These are phyloP conservation scores for Termitomyces sp. DNA, from an alignment of 768 basidiomycete species.

Conservation along the genomic window DNA sequence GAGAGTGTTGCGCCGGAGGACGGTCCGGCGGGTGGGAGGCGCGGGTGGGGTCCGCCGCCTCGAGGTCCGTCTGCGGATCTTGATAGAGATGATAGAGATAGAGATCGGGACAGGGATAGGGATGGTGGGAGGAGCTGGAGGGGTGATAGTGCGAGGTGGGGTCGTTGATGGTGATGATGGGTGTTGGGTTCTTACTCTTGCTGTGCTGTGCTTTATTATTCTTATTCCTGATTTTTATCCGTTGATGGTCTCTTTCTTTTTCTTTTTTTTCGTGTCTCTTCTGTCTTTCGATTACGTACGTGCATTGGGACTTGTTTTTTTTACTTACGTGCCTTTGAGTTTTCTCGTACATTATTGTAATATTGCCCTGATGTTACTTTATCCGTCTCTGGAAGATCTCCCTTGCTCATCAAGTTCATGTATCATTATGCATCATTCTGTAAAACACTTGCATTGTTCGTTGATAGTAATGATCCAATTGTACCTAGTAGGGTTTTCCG, in stretches of 20 bases:
- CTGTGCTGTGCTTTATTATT: slow-evolving; percentile 7
- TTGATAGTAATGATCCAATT: background rate
- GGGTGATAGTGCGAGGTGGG: slow-evolving; percentile 1
- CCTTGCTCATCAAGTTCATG: slow-evolving; percentile 2
- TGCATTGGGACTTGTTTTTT: background rate
- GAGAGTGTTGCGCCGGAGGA: background rate
- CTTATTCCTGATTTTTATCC: background rate
- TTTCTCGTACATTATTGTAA: slow-evolving; percentile 8
- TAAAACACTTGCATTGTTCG: background rate
- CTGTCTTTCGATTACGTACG: background rate
- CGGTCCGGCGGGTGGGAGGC: background rate
- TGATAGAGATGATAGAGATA: slow-evolving; percentile 2
- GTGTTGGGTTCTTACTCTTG: background rate
- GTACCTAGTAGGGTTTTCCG: no score
- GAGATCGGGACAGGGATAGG: background rate
- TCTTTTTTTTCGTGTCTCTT: background rate
- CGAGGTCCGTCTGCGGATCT: slow-evolving; percentile 3
- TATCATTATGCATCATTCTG: background rate
- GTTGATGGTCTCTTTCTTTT: background rate
- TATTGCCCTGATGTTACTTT: slow-evolving; percentile 1
- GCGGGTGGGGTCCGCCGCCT: background rate
- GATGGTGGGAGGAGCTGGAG: background rate
- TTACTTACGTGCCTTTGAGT: background rate
- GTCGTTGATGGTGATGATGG: background rate
- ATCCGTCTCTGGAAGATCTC: slow-evolving; percentile 9